phyloP scores from a whole-genome alignment of 1,284 basidiomycete genomes.

The Malassezia nana region DNA sequence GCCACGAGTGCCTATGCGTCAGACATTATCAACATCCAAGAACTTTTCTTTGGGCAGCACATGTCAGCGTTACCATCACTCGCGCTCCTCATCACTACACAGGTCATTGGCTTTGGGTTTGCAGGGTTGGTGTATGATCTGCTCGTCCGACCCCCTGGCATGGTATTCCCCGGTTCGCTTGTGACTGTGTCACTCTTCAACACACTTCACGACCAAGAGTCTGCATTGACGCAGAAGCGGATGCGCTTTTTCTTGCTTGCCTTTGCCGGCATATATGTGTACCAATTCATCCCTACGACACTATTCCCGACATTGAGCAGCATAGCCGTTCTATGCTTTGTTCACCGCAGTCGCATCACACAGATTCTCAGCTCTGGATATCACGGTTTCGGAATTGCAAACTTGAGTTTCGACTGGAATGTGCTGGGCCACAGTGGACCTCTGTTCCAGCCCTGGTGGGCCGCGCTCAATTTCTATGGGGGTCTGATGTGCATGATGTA shows the following conservation, averaged over 20 bases:
- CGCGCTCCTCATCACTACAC: conserved; percentile 43
- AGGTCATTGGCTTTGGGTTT: conserved; percentile 46
- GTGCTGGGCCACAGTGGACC: conserved; percentile 51
- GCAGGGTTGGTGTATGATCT: conserved; percentile 44
- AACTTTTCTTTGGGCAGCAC: conserved; percentile 45
- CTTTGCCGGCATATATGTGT: conserved; percentile 49
- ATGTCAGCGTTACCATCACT: conserved; percentile 38
- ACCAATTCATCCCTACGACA: conserved; percentile 52
- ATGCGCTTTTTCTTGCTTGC: conserved; percentile 51
- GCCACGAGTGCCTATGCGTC: conserved; percentile 45
- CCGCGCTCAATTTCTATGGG: conserved; percentile 47
- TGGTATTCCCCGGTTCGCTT: conserved; percentile 52
- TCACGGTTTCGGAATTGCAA: conserved; percentile 52
- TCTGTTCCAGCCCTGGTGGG: conserved; percentile 53
- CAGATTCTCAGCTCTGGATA: conserved; percentile 52
- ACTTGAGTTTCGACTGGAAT: conserved; percentile 53
- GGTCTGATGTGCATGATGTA: conserved; percentile 50
- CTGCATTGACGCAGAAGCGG: conserved; percentile 46
- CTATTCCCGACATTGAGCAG: conserved; percentile 52
- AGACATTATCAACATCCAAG: conserved; percentile 48
- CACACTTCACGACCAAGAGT: conserved; percentile 51
- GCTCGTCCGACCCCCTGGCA: conserved; percentile 43
- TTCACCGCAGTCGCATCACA: conserved; percentile 37
- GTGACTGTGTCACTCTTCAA: conserved; percentile 53
- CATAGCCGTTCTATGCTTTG: conserved; percentile 51